Conservation (phyloP, 371 early-diverging fungal species). For the Mucor piriformis region DNA sequence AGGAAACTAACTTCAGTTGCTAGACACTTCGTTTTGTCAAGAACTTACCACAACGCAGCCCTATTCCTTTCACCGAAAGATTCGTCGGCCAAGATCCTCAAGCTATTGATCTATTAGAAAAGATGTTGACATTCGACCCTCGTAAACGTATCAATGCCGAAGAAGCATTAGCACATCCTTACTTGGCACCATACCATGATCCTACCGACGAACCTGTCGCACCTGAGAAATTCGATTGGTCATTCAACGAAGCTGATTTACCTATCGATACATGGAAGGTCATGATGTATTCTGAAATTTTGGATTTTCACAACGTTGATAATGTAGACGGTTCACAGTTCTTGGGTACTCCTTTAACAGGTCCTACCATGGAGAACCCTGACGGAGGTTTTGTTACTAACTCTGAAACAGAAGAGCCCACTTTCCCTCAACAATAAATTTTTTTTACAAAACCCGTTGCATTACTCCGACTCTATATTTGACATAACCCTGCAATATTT, state of each 20-base stretch:
- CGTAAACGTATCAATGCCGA: conserved; percentile 87
- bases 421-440: conserved; percentile 4
- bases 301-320: conserved; percentile 69
- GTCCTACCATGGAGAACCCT: neutral
- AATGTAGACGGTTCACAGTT: conserved; percentile 39
- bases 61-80: conserved; percentile 76
- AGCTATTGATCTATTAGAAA: conserved; percentile 89
- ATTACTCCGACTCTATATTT: no score
- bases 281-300: conserved; percentile 77
- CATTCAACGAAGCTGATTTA: conserved; percentile 89
- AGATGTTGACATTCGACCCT: conserved; percentile 94
- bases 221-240: conserved; percentile 89
- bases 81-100: conserved; percentile 51
- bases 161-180: conserved; percentile 85
- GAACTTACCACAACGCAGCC: conserved; percentile 80
- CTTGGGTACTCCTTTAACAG: conserved; percentile 41
- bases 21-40: conserved; percentile 92
- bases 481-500: neutral
- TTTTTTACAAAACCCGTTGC: no score
- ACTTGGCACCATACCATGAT: conserved; percentile 93
- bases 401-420: neutral
- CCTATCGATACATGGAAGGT: conserved; percentile 89
- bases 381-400: neutral
- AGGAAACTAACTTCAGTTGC: no score
- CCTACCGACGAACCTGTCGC: conserved; percentile 88